phyloP scores from a whole-genome alignment of 495 filamentous ascomycete genomes.

The Cercophora scortea region DNA sequence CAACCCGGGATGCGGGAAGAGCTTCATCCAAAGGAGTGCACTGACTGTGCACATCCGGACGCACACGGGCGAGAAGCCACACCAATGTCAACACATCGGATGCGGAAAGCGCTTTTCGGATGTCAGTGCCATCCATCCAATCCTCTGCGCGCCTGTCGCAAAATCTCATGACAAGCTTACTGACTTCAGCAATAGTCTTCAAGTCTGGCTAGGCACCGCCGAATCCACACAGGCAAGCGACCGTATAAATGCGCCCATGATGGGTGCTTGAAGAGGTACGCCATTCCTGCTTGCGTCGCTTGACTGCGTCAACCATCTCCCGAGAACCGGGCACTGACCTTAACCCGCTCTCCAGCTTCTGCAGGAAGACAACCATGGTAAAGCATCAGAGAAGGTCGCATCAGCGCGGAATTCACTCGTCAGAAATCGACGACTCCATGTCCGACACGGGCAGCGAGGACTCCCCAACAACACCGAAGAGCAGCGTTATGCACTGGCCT shows the following conservation, averaged over 20 bases:
- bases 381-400: conserved; percentile 72
- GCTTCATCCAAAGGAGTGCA: conserved; percentile 85
- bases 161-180: conserved; percentile 4
- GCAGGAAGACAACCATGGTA: conserved; percentile 80
- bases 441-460: conserved; percentile 48
- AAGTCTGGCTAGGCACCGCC: conserved; percentile 75
- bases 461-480: conserved; percentile 42
- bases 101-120: conserved; percentile 84
- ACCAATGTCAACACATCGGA: conserved; percentile 70
- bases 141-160: not conserved
- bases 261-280: conserved; percentile 74
- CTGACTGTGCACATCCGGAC: conserved; percentile 80
- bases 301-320: not conserved
- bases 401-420: conserved; percentile 50
- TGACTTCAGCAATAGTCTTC: conserved; percentile 60
- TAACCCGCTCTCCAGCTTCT: conserved; percentile 52
- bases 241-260: conserved; percentile 76
- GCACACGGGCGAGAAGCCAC: conserved; percentile 86
- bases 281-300: not conserved
- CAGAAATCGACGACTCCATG: conserved; percentile 45
- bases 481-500: conserved; percentile 30
- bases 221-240: conserved; percentile 79
- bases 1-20: conserved; percentile 66
- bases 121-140: conserved; percentile 40
- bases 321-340: conserved; percentile 17